phyloP scores from a whole-genome alignment of 495 filamentous ascomycete species.

The Recurvomyces mirabilis region DNA sequence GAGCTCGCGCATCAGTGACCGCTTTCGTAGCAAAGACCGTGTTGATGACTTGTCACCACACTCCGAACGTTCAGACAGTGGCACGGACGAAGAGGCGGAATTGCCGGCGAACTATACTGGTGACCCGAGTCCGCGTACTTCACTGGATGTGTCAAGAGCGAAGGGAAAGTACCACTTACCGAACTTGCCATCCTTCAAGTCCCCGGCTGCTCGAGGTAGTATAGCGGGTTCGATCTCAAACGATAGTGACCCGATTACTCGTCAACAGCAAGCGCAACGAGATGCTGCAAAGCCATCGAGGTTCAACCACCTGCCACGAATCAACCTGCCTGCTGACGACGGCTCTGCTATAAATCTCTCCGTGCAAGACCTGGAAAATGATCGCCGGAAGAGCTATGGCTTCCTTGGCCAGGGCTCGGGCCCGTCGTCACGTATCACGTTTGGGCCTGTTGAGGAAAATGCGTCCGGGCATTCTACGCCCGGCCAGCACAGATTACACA shows the following conservation, averaged over 20 bases:
- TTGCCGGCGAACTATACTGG: too few species aligned
- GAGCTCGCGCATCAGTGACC: slow-evolving; percentile 24
- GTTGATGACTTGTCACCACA: slow-evolving; percentile 14
- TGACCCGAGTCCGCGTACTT: slow-evolving; percentile 6
- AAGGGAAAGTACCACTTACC: slow-evolving; percentile 31
- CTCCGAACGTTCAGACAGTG: background rate
- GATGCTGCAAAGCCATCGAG: slow-evolving; percentile 23
- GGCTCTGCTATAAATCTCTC: too few species aligned
- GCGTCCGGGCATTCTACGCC: background rate
- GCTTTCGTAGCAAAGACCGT: slow-evolving; percentile 24
- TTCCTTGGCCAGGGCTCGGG: slow-evolving; percentile 4
- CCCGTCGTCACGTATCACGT: background rate
- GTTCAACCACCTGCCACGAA: slow-evolving; percentile 45
- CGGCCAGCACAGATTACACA: background rate
- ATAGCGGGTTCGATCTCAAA: background rate
- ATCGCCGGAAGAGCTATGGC: slow-evolving; percentile 14
- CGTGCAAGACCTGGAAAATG: too few species aligned
- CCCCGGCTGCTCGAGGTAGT: slow-evolving; percentile 30
- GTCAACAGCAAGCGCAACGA: slow-evolving; percentile 29
- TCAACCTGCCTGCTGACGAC: slow-evolving; percentile 43
- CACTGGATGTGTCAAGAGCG: slow-evolving; percentile 6
- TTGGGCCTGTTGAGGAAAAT: background rate
- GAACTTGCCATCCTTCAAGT: slow-evolving; percentile 43
- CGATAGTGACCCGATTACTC: slow-evolving; percentile 29
- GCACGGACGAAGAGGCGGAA: background rate